phyloP scores from a whole-genome alignment of 176 grass and related monocot genomes.

The Urochloa ruziziensis region DNA sequence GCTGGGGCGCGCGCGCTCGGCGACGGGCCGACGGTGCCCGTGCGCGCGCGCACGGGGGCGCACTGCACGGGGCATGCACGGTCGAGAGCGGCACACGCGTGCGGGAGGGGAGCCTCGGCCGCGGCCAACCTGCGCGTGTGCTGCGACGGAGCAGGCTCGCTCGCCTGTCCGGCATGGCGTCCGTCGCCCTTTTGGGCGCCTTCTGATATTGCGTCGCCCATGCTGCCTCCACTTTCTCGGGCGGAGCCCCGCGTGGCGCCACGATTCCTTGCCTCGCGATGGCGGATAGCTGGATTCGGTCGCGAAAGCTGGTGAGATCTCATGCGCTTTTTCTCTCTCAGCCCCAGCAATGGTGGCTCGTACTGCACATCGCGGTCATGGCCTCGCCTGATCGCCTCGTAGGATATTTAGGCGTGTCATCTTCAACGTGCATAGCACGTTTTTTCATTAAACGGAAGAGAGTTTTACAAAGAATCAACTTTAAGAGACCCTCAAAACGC shows the following conservation, averaged over 20 bases:
- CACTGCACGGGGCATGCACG: neutral
- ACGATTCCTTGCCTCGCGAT: conserved; percentile 17
- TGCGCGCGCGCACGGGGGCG: neutral
- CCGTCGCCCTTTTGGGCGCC: neutral
- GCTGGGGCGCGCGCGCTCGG: too few species aligned
- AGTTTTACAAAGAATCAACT: too few species aligned
- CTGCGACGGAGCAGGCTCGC: neutral
- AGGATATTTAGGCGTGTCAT: neutral
- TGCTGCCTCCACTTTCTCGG: conserved; percentile 47
- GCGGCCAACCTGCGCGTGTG: neutral
- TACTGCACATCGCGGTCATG: neutral
- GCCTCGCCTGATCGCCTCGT: neutral
- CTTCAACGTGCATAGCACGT: too few species aligned
- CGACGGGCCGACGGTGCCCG: too few species aligned
- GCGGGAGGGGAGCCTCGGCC: neutral
- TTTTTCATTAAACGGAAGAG: too few species aligned
- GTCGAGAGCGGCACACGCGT: neutral
- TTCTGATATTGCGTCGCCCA: conserved; percentile 42
- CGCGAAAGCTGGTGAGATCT: neutral
- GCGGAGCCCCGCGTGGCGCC: conserved; percentile 18
- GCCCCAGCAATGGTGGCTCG: neutral
- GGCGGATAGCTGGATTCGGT: conserved; percentile 23
- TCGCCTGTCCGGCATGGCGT: neutral
- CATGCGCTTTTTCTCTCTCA: neutral
- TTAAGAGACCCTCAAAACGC: too few species aligned